phyloP scores from a whole-genome alignment of 441 rosid species.

The Aquilaria agallochum region DNA sequence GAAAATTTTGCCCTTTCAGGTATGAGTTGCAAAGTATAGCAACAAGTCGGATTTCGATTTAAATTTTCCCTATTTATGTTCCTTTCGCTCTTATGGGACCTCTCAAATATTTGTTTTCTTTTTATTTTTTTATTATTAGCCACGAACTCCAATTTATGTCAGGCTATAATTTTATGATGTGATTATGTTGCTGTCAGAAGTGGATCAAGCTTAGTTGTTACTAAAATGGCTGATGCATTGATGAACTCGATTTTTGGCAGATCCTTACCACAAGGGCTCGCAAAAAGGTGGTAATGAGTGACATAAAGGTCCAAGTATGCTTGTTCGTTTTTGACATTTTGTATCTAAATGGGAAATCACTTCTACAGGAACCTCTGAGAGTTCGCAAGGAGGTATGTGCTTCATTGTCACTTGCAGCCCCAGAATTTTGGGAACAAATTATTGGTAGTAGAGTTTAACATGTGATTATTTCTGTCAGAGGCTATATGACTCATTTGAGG shows the following conservation, averaged over 20 bases:
- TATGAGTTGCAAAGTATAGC: slow-evolving; percentile 17
- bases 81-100: no score
- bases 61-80: no score
- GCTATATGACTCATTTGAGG: slow-evolving; percentile 73
- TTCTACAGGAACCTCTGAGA: slow-evolving; percentile 68
- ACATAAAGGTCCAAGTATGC: slow-evolving; percentile 91
- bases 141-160: no score
- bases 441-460: slow-evolving; percentile 8
- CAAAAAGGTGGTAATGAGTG: slow-evolving; percentile 72
- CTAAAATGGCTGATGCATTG: background rate
- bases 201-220: no score
- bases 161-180: no score
- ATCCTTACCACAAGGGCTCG: slow-evolving; percentile 74
- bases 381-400: slow-evolving; percentile 73
- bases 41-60: no score
- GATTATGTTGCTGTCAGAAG: no score
- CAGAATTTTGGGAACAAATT: slow-evolving; percentile 1
- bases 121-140: no score
- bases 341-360: slow-evolving; percentile 70
- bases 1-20: slow-evolving; percentile 94
- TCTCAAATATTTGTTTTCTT: no score
- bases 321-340: slow-evolving; percentile 87
- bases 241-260: slow-evolving; percentile 30
- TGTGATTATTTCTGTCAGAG: slow-evolving; percentile 36
- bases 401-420: slow-evolving; percentile 2